phyloP scores from a whole-genome alignment of 2,329 filamentous ascomycete genomes.

The Aspergillus sp. region DNA sequence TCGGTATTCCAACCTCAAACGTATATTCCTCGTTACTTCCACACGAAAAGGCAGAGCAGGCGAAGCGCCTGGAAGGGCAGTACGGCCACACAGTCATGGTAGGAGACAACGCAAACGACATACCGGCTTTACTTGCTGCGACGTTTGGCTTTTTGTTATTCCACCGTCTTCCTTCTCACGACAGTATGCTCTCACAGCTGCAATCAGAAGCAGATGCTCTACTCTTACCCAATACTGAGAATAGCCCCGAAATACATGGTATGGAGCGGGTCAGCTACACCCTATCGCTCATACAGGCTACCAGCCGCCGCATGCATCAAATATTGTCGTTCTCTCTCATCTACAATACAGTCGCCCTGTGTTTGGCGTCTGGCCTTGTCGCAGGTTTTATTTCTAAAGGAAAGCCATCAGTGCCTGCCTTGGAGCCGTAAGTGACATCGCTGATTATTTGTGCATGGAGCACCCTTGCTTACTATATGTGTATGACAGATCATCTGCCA shows the following conservation, averaged over 20 bases:
- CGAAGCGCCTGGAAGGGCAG: not conserved
- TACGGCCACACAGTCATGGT: not conserved
- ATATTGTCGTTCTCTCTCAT: not conserved
- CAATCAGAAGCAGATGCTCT: not conserved
- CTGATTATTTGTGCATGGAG: not conserved
- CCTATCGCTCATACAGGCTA: not conserved
- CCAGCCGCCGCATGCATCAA: not conserved
- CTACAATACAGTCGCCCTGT: not conserved
- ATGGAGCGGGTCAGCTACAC: not conserved
- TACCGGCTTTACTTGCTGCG: not conserved
- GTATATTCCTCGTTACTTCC: not conserved
- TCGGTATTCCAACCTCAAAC: not conserved
- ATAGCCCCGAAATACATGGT: not conserved
- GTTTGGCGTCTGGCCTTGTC: not conserved
- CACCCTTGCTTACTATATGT: not conserved
- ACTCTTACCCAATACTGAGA: not conserved
- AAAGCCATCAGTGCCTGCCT: not conserved
- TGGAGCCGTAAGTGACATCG: not conserved
- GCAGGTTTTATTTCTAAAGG: not conserved
- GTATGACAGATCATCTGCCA: not conserved
- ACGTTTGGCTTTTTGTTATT: not conserved
- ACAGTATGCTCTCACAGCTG: not conserved
- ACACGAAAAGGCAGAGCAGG: not conserved
- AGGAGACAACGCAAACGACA: not conserved
- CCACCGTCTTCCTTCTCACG: not conserved